Evolutionary conservation across 2,329 filamentous ascomycete genomes (phyloP).

Genomic region (Phialocephala sp.): DNA sequence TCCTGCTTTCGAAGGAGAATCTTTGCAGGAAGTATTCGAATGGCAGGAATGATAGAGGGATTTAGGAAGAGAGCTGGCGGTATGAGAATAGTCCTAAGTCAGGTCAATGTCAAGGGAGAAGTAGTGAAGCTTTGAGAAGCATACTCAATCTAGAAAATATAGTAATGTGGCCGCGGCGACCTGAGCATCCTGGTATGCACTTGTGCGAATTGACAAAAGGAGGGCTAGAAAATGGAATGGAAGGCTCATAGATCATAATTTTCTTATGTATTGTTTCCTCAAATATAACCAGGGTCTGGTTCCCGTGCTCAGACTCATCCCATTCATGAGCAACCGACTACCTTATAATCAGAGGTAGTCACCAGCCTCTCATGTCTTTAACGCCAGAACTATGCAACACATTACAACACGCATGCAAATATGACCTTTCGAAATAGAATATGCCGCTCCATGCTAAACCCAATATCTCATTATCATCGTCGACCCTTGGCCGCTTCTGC

Average conservation of each 20-base stretch:
- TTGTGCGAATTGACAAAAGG: too few species aligned
- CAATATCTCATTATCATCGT: neutral
- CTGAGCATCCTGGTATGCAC: too few species aligned
- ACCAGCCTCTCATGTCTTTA: neutral
- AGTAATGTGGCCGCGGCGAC: too few species aligned
- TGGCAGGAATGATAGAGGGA: too few species aligned
- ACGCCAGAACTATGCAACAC: constrained; percentile 14
- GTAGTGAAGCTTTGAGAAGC: too few species aligned
- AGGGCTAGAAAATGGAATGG: neutral
- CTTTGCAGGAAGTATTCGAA: too few species aligned
- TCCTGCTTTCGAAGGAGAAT: too few species aligned
- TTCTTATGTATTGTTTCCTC: constrained; percentile 3
- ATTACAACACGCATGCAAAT: constrained; percentile 12
- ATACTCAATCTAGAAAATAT: too few species aligned
- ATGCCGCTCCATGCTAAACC: neutral
- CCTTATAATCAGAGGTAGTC: neutral
- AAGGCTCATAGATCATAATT: neutral
- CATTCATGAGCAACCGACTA: neutral
- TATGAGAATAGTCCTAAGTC: too few species aligned
- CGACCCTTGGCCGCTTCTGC: constrained; percentile 17
- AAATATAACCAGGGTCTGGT: neutral
- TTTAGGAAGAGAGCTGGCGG: too few species aligned
- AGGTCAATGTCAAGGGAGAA: too few species aligned
- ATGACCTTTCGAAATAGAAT: neutral
- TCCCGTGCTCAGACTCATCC: constrained; percentile 2